Evolutionary conservation across 352 stramenopile species (phyloP), one percentile per base, ranked within the genome.

Genomic region (Pythium vanterpoolii): DNA sequence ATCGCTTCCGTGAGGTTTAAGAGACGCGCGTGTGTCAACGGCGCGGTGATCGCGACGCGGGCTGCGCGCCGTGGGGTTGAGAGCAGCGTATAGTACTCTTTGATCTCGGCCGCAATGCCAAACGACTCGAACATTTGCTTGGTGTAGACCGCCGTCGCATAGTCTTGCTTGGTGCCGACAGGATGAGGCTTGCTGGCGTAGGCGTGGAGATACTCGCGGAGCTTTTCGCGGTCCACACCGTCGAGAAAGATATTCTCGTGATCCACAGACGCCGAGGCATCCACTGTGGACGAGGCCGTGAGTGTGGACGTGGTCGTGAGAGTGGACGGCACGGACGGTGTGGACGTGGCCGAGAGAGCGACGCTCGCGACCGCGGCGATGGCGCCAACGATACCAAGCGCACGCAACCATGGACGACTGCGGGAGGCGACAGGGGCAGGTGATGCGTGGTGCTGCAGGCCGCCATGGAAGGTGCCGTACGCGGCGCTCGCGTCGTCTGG

Each of bases 81-180:
- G n/a, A 96, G 27, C 24, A 51, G 44, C 44, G 44, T 51, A 14
- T 51, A 51, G 44, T 51, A 51, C 44, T 36, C 26, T 14, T 38
- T 38, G 44, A 51, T 51, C 44, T 51, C 44, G 44, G 44, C 44
- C 26, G 8, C 3, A 13, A 87, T 69, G 34, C 77, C 77, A 27
- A 68, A 68, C 34, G 16, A 19, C 36, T 64, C 46, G 27, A 64
- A 42, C 36, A 31, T 38, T 38, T 76, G 39, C 5, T 72, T 72
- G 9, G 77, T 87, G 49, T 75, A 85, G 23, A 87, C 30, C 3
- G 75, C 77, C 30, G 75, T 85, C 49, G 75, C 62, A 66, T 85
- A 83, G 65, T 87, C 77, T 47, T 83, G 71, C 6, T 66, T 49
- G 8, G 67, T 75, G n/a, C 77, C 77, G 1, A 63, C 68, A 0